Base-by-base conservation (phyloP, 805 yeast genomes). In the Wickerhamomyces silvicola region DNA sequence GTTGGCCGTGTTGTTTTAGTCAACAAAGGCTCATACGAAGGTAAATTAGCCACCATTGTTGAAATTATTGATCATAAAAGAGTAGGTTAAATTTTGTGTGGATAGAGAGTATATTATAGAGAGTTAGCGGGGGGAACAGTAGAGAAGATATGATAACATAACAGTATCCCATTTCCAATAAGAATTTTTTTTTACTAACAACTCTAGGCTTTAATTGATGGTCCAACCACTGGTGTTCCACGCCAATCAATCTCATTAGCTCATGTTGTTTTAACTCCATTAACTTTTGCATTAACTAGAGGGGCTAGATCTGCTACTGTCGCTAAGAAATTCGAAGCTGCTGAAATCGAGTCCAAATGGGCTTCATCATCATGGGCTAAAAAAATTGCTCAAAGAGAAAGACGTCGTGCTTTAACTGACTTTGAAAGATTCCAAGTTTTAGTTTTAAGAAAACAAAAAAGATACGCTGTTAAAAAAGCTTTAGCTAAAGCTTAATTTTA, bases 381-480 rank as follows among this genome's bases (percentile, higher is more conserved):
- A 83, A 88, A 87, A 78, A 81, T 92, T 60, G 96, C 94, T 64
- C 81, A 84, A 70, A 86, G 85, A 71, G 80, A 82, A 70, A 85
- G 80, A 70, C 85, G 98, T 79, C 70, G 94, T 59, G 73, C 80
- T 63, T 82, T 94, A 68, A 64, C 90, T 56, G 99, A 92, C 72
- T 92, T 92, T 60, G 96, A 92, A 78, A 88, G 99, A 81, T 92
- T 92, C 96, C 96, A 90, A 79, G 98, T 90, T 57, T 65, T 83
- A 68, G 94, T 87, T 57, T 79, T 87, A 68, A 92, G 83, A 83
- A 92, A 90, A 81, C 97, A 94, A 78, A 86, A 85, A 74, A 83
- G 87, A 74, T 81, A 68, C 66, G 84, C 87, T 70, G 90, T 86
- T 61, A 85, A 82, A 76, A 88, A 86, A 78, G 94, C 94, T 69